Conservation (phyloP, 2,329 filamentous ascomycete species). For the Tolypocladium guangdongense region DNA sequence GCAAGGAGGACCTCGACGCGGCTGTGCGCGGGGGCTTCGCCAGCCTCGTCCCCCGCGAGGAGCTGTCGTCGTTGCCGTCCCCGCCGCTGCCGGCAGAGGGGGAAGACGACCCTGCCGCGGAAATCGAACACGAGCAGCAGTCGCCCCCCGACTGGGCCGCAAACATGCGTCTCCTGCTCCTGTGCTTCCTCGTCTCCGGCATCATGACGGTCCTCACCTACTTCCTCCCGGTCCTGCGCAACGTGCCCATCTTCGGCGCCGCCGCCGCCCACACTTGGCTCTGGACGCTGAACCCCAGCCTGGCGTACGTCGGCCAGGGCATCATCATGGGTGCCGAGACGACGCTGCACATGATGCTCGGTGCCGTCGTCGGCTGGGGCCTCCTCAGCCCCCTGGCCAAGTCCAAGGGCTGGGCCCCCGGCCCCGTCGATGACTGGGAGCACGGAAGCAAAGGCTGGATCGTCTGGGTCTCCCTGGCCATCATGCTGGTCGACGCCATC, state of each 20-base stretch:
- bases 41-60: constrained; percentile 26
- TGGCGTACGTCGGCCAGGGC: constrained; percentile 94
- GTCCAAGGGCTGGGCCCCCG: constrained; percentile 76
- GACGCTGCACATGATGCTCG: constrained; percentile 89
- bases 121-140: constrained; percentile 20
- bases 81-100: constrained; percentile 2
- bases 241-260: constrained; percentile 76
- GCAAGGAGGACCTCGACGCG: constrained; percentile 22
- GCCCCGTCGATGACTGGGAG: constrained; percentile 79
- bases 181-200: constrained; percentile 49
- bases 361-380: constrained; percentile 83
- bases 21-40: constrained; percentile 29
- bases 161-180: constrained; percentile 43
- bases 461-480: constrained; percentile 88
- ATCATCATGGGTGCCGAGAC: constrained; percentile 98
- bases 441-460: constrained; percentile 96
- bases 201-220: constrained; percentile 73
- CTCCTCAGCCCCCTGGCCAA: constrained; percentile 85
- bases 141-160: constrained; percentile 26
- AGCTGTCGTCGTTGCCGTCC: constrained; percentile 2
- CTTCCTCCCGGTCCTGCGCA: constrained; percentile 75
- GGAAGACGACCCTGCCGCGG: constrained; percentile 12
- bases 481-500: constrained; percentile 91
- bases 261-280: constrained; percentile 71
- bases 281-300: constrained; percentile 91